Evolutionary conservation across 345 rosid genomes (phyloP).

Genomic region (Eucalyptus leucophloia): DNA sequence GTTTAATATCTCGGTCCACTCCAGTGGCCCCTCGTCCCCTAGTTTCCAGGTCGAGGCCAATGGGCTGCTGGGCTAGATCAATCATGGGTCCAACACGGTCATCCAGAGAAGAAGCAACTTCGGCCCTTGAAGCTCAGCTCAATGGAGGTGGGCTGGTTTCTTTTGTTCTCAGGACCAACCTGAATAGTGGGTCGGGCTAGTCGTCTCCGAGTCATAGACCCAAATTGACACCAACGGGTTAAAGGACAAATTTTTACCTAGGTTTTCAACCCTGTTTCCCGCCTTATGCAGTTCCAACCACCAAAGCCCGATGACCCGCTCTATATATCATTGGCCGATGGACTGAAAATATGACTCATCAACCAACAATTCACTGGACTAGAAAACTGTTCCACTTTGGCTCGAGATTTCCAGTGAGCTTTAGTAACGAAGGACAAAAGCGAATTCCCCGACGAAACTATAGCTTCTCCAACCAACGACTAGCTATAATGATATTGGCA

Average conservation of each 20-base stretch:
- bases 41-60: background rate
- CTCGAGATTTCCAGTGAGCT: background rate
- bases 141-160: background rate
- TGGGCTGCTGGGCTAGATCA: background rate
- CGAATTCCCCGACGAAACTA: rapidly evolving
- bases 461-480: background rate
- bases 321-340: background rate
- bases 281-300: background rate
- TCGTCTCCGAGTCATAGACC: background rate
- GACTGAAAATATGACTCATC: background rate
- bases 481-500: no score
- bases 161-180: background rate
- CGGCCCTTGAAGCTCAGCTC: background rate
- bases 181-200: background rate
- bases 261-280: rapidly evolving
- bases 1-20: background rate
- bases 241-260: background rate
- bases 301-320: background rate
- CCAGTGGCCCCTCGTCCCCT: background rate
- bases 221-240: background rate
- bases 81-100: background rate
- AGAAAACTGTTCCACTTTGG: rapidly evolving
- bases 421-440: no score
- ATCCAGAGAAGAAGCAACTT: background rate
- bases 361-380: background rate